A percentile compares a stretch with the other conserved stretches of the same genome.
Conservation (phyloP, 331 rosid genomes). For the Erythrophleum ivorense region DNA sequence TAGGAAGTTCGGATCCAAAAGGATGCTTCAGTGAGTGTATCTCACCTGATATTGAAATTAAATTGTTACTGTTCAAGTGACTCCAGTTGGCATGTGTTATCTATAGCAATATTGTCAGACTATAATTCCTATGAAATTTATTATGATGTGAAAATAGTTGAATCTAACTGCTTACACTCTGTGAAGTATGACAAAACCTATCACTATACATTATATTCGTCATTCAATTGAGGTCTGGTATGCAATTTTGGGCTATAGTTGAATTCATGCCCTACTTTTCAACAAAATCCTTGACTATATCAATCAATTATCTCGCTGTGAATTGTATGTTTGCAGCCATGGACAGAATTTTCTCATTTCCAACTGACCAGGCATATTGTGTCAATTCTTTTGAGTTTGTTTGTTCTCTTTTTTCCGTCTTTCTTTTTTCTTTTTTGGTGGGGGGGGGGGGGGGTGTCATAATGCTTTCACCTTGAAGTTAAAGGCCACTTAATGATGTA, state of each 20-base stretch:
- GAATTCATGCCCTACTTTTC: slow-evolving; percentile 19
- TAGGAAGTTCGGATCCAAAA: slow-evolving; percentile 98
- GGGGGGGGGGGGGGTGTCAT: neutral
- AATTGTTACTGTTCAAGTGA: slow-evolving; percentile 42
- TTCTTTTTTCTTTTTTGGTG: neutral
- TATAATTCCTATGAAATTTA: slow-evolving; percentile 22
- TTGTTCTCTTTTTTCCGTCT: no score
- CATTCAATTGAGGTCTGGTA: slow-evolving; percentile 7
- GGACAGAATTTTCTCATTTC: no score
- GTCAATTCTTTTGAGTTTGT: no score
- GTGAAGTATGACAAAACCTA: neutral
- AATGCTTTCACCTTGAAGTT: slow-evolving; percentile 14
- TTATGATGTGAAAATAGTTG: slow-evolving; percentile 26
- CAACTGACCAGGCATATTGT: no score
- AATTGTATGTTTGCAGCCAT: no score
- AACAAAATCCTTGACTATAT: neutral
- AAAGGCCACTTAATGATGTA: slow-evolving; percentile 9
- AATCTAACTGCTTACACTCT: slow-evolving; percentile 23
- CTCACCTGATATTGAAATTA: slow-evolving; percentile 30
- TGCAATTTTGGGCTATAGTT: slow-evolving; percentile 20
- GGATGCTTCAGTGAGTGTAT: slow-evolving; percentile 96
- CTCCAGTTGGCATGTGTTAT: neutral
- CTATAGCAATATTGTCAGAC: slow-evolving; percentile 9
- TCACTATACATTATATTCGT: slow-evolving; percentile 25
- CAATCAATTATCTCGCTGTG: no score